These are phyloP conservation scores for Diaporthe longicolla DNA, from an alignment of 2,329 filamentous ascomycete genomes.

Conservation along the genomic window DNA sequence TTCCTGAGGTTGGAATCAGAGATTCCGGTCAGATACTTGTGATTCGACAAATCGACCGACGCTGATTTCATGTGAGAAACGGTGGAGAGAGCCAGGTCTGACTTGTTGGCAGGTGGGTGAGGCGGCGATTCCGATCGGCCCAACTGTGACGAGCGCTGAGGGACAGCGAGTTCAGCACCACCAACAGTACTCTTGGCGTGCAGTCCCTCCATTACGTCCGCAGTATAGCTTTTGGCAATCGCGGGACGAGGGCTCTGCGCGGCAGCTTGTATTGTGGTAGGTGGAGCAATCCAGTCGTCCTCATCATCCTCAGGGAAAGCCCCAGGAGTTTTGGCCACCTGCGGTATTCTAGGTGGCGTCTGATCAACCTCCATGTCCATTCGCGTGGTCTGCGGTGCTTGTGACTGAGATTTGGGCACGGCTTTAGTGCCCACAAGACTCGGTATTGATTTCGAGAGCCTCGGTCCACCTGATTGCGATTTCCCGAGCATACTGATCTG, in stretches of 20 bases:
- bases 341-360: slow-evolving; percentile 53
- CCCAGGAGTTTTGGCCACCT: slow-evolving; percentile 62
- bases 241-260: slow-evolving; percentile 64
- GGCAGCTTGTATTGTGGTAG: slow-evolving; percentile 54
- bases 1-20: slow-evolving; percentile 65
- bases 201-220: slow-evolving; percentile 72
- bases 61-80: slow-evolving; percentile 72
- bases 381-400: slow-evolving; percentile 47
- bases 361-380: slow-evolving; percentile 48
- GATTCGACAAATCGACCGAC: slow-evolving; percentile 67
- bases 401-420: slow-evolving; percentile 46
- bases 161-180: slow-evolving; percentile 61
- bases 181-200: slow-evolving; percentile 63
- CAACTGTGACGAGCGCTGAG: slow-evolving; percentile 55
- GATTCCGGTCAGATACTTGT: slow-evolving; percentile 42
- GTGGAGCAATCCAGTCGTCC: slow-evolving; percentile 75
- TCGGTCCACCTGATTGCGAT: slow-evolving; percentile 63
- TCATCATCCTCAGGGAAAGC: slow-evolving; percentile 73
- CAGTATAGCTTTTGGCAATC: slow-evolving; percentile 72
- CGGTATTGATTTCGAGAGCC: slow-evolving; percentile 64
- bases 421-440: slow-evolving; percentile 52
- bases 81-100: slow-evolving; percentile 51
- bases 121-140: slow-evolving; percentile 51
- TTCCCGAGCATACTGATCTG: slow-evolving; percentile 84
- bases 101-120: slow-evolving; percentile 49